Evolutionary conservation across 495 filamentous ascomycete genomes (phyloP).

Genomic region (Tuber borchii): DNA sequence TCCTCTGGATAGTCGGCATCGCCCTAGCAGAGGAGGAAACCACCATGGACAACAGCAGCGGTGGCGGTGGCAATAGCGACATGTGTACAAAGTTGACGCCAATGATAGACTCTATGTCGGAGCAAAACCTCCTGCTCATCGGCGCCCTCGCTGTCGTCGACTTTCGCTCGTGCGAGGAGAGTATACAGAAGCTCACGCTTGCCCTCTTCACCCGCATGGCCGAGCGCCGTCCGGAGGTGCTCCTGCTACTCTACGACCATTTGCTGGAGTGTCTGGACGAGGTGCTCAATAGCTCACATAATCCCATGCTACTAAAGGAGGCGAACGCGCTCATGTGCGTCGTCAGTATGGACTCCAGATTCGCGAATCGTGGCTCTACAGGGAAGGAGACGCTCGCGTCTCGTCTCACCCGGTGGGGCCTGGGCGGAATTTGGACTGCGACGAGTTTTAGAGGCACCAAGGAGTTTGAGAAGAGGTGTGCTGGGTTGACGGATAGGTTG

Average conservation of each 20-base stretch:
- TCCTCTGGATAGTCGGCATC: constrained; percentile 38
- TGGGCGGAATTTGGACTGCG: constrained; percentile 40
- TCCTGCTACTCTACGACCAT: constrained; percentile 39
- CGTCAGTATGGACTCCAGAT: constrained; percentile 32
- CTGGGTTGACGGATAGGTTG: constrained; percentile 40
- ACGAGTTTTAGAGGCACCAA: constrained; percentile 39
- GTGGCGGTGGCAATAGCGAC: not conserved
- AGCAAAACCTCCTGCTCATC: constrained; percentile 34
- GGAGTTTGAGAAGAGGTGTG: constrained; percentile 40
- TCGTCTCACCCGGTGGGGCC: constrained; percentile 28
- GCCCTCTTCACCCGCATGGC: constrained; percentile 31
- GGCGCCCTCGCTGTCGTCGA: constrained; percentile 38
- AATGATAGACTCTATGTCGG: constrained; percentile 34
- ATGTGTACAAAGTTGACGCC: constrained; percentile 28
- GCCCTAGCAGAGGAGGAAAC: constrained; percentile 24
- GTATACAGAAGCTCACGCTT: constrained; percentile 34
- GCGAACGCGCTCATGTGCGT: constrained; percentile 39
- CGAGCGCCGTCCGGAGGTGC: constrained; percentile 33
- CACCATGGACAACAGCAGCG: not conserved
- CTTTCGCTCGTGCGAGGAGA: constrained; percentile 38
- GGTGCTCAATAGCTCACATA: constrained; percentile 35
- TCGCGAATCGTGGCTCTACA: constrained; percentile 29
- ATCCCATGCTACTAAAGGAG: constrained; percentile 37
- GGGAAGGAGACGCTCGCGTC: constrained; percentile 34
- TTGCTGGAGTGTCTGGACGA: constrained; percentile 36